Evolutionary conservation across 306 rosid genomes (phyloP).

Genomic region (Argentina anserina): DNA sequence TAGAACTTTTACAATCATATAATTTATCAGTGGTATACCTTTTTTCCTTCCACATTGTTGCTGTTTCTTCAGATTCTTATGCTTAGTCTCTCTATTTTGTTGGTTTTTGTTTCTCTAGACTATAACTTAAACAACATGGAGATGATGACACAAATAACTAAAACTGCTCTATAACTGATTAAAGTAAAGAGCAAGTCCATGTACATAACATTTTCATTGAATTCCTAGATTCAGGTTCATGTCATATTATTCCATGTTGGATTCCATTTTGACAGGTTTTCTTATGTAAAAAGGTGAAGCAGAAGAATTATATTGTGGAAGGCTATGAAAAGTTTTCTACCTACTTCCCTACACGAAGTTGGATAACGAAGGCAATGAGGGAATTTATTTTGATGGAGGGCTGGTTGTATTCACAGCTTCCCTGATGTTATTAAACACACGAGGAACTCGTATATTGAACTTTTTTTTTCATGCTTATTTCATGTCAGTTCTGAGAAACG

Average conservation of each 20-base stretch:
- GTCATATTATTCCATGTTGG: not conserved
- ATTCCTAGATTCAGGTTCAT: not conserved
- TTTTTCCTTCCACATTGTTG: not conserved
- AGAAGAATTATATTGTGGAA: too few relatives aligned
- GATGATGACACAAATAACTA: not conserved
- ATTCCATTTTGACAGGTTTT: not conserved
- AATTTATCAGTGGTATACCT: not conserved
- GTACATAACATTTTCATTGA: not conserved
- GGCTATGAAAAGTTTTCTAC: too few relatives aligned
- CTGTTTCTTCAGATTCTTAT: not conserved
- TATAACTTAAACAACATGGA: not conserved
- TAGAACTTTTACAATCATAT: not conserved
- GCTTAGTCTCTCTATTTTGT: not conserved
- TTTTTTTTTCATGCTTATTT: not conserved
- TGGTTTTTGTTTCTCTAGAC: too few relatives aligned
- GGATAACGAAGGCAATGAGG: not conserved
- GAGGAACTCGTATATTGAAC: too few relatives aligned
- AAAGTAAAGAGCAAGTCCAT: not conserved
- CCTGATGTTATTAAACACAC: not conserved
- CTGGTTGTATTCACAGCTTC: not conserved
- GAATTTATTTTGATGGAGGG: not conserved
- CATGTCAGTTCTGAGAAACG: too few relatives aligned
- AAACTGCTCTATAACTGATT: not conserved
- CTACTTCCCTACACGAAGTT: not conserved
- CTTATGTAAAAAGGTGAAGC: too few relatives aligned